These are phyloP conservation scores for Wickerhamiella vanderwaltii DNA, from an alignment of 805 yeast genomes.

Conservation along the genomic window DNA sequence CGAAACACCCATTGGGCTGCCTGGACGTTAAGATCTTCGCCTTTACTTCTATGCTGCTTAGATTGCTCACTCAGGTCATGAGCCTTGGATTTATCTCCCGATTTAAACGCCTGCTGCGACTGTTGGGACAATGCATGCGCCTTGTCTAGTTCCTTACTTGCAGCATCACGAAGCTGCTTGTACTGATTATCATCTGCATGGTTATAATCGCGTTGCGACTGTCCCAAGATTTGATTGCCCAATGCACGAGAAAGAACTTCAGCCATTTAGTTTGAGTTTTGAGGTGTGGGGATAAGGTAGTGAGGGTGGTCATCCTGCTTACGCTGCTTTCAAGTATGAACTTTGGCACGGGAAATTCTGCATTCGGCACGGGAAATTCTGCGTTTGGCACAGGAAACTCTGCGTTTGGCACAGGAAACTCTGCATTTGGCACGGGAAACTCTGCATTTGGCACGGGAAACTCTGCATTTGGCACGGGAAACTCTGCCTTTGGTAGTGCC, in stretches of 20 bases:
- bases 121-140: slow-evolving; percentile 44
- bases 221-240: slow-evolving; percentile 8
- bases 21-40: slow-evolving; percentile 56
- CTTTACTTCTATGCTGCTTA: slow-evolving; percentile 44
- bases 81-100: slow-evolving; percentile 65
- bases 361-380: slow-evolving; percentile 19
- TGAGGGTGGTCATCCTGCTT: too few relatives aligned
- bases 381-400: slow-evolving; percentile 21
- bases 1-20: slow-evolving; percentile 61
- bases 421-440: slow-evolving; percentile 23
- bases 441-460: slow-evolving; percentile 24
- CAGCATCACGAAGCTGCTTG: slow-evolving; percentile 48
- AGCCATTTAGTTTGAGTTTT: neutral
- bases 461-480: slow-evolving; percentile 16
- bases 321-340: too few relatives aligned
- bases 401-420: slow-evolving; percentile 23
- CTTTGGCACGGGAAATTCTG: slow-evolving; percentile 14
- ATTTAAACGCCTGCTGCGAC: slow-evolving; percentile 65
- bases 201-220: slow-evolving; percentile 8
- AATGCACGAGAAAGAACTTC: slow-evolving; percentile 7
- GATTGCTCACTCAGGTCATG: slow-evolving; percentile 59
- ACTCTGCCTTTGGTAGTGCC: slow-evolving; percentile 16
- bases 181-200: slow-evolving; percentile 34
- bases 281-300: too few relatives aligned
- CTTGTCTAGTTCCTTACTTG: slow-evolving; percentile 52